Evolutionary conservation across 805 yeast species (phyloP).

Genomic region (Saturnispora diversa): DNA sequence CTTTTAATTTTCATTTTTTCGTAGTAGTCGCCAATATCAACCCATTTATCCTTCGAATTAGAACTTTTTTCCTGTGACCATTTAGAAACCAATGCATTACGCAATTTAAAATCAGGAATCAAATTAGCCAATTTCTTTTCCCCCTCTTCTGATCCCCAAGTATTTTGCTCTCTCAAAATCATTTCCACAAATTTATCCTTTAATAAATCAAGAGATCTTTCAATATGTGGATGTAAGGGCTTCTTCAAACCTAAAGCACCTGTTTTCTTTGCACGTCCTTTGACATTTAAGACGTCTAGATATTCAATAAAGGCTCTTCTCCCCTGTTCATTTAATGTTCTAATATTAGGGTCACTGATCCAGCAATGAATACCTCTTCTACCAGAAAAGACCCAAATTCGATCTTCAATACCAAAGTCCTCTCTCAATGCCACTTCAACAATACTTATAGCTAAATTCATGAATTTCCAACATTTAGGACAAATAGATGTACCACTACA

Average conservation of each 20-base stretch:
- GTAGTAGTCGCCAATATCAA: constrained; percentile 53
- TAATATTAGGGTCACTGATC: constrained; percentile 83
- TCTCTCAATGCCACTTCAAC: constrained; percentile 64
- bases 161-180: constrained; percentile 76
- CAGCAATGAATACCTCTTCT: constrained; percentile 99
- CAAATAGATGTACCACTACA: constrained; percentile 83
- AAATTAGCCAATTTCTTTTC: constrained; percentile 51
- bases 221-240: constrained; percentile 86
- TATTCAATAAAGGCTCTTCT: constrained; percentile 80
- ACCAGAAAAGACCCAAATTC: constrained; percentile 95
- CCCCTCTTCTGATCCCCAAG: constrained; percentile 59
- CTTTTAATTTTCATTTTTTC: constrained; percentile 30
- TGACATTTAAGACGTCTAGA: constrained; percentile 58
- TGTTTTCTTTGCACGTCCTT: constrained; percentile 35
- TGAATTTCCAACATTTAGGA: constrained; percentile 86
- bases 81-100: constrained; percentile 41
- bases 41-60: constrained; percentile 66
- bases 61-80: constrained; percentile 53
- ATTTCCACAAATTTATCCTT: constrained; percentile 55
- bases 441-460: constrained; percentile 73
- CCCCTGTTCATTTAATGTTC: constrained; percentile 60
- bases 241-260: constrained; percentile 50
- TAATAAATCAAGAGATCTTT: constrained; percentile 63
- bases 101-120: constrained; percentile 52
- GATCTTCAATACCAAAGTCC: constrained; percentile 82